Conservation (phyloP, 192 early-diverging fungal species). For the Coemansia sp. region DNA sequence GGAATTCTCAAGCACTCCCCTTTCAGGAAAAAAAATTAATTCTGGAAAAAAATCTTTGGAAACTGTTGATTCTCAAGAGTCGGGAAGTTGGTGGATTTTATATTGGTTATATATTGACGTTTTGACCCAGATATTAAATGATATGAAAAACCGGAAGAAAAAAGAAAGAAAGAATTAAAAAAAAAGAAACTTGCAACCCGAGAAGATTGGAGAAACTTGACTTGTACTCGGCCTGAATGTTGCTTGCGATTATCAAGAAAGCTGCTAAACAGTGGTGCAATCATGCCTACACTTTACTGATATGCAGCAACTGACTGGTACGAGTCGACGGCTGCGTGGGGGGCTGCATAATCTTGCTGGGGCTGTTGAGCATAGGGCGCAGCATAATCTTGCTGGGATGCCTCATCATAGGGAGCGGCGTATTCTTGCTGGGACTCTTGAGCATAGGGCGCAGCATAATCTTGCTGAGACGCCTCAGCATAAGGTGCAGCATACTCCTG, state of each 20-base stretch:
- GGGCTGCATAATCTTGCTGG: too few species aligned
- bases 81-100: not conserved
- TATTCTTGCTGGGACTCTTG: too few species aligned
- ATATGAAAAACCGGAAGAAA: slow-evolving; percentile 2
- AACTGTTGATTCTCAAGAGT: not conserved
- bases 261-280: not conserved
- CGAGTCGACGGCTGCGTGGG: not conserved
- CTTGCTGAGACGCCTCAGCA: too few species aligned
- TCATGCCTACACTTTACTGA: not conserved
- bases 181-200: not conserved
- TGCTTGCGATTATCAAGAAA: not conserved
- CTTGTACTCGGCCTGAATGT: not conserved
- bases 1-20: not conserved
- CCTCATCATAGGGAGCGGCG: too few species aligned
- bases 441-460: too few species aligned
- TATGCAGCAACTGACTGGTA: not conserved
- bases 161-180: not conserved
- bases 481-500: too few species aligned
- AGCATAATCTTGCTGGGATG: too few species aligned
- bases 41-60: not conserved
- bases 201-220: not conserved
- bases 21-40: not conserved
- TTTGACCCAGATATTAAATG: not conserved
- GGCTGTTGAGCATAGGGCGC: too few species aligned
- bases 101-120: not conserved